Conservation (phyloP, 108 stramenopile genomes). For the Tribonema minus region DNA sequence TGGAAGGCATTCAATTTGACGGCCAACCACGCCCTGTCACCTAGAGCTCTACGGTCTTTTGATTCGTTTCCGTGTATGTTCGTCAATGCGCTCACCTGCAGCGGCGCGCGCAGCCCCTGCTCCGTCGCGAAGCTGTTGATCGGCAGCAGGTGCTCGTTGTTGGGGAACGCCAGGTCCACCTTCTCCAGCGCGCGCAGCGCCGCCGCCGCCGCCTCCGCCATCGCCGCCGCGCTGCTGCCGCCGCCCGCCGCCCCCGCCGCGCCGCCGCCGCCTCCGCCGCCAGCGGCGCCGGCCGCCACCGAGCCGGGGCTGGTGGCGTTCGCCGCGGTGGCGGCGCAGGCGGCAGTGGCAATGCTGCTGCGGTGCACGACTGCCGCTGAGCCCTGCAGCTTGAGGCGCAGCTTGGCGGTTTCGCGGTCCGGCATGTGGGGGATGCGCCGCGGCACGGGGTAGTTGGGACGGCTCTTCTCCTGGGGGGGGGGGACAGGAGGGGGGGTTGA, state of each 20-base stretch:
- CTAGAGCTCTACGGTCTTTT: too few species aligned
- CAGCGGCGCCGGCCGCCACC: neutral
- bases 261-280: neutral
- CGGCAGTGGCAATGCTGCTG: constrained; percentile 35
- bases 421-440: constrained; percentile 61
- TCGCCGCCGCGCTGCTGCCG: neutral
- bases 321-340: constrained; percentile 29
- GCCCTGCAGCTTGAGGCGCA: constrained; percentile 56
- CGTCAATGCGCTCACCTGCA: too few species aligned
- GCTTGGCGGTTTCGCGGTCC: constrained; percentile 62
- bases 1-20: too few species aligned
- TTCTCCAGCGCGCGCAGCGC: constrained; percentile 46
- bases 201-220: too few species aligned
- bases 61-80: too few species aligned
- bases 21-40: too few species aligned
- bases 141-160: constrained; percentile 54
- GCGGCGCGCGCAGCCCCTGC: constrained; percentile 27
- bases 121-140: constrained; percentile 52
- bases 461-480: too few species aligned
- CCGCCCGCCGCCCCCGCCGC: neutral
- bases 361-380: constrained; percentile 3
- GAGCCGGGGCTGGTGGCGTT: neutral
- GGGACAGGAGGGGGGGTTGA: too few species aligned
- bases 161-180: constrained; percentile 56
- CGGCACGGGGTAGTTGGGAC: too few species aligned